A percentile compares a stretch with the other conserved stretches of the same genome.
Evolutionary conservation across 805 yeast genomes (phyloP).

Genomic region (Teunomyces tritomae): DNA sequence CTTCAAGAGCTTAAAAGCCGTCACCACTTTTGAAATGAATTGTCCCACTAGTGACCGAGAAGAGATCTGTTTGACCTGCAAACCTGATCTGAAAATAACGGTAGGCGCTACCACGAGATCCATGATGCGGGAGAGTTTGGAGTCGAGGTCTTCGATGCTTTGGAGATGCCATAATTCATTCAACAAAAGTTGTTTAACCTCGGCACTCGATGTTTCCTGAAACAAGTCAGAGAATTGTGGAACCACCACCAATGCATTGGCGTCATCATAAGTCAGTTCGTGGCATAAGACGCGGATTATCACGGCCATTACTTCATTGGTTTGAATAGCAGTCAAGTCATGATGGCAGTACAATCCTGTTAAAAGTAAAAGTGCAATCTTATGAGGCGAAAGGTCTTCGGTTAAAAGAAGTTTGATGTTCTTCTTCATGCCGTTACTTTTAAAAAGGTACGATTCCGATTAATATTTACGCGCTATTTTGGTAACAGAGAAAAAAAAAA

Average conservation of each 20-base stretch:
- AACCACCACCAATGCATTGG: constrained; percentile 19
- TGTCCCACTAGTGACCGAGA: constrained; percentile 36
- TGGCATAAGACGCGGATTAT: constrained; percentile 10
- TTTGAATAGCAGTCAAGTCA: constrained; percentile 26
- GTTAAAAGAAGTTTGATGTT: constrained; percentile 25
- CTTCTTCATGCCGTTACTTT: neutral
- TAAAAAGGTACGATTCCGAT: neutral
- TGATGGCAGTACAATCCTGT: constrained; percentile 46
- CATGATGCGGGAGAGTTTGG: constrained; percentile 20
- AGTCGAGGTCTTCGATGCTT: constrained; percentile 48
- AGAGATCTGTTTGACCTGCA: constrained; percentile 10
- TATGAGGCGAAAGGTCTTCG: constrained; percentile 52
- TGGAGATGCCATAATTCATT: constrained; percentile 40
- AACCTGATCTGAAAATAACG: constrained; percentile 4
- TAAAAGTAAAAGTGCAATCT: constrained; percentile 48
- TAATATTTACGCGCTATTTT: neutral
- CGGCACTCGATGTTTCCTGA: constrained; percentile 12
- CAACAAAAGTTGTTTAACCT: constrained; percentile 26
- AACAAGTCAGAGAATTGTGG: constrained; percentile 32
- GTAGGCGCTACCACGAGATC: constrained; percentile 11
- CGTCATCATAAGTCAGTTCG: constrained; percentile 25
- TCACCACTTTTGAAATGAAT: constrained; percentile 40
- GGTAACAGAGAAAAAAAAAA: no score
- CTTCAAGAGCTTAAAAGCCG: constrained; percentile 41
- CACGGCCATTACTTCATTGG: neutral